Evolutionary conservation across 768 basidiomycete genomes (phyloP), one percentile per base, ranked within the genome.

Genomic region (Mycena capillaripes): DNA sequence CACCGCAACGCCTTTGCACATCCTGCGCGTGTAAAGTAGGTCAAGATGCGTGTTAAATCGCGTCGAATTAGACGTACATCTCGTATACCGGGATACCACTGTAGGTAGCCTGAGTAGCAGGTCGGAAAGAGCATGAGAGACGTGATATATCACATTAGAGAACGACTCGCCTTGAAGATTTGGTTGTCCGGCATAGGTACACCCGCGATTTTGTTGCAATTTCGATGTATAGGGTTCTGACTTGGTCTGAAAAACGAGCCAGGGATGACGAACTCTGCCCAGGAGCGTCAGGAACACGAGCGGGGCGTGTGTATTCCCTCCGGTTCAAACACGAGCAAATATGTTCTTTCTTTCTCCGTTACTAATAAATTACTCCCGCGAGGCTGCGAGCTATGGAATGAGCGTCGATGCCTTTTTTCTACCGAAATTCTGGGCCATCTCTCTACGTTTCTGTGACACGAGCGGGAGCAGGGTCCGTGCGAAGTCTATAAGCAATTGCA

Each of bases 1-100:
- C 72, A 99, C 96, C 64, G 98, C 97, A 79, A 99, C 95, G 63
- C 94, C 93, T 80, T 96, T 95, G 85, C 92, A 94, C 92, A 96
- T 95, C 94, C 95, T 96, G 76, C 75, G 80, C 86, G 87, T 82
- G 84, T 83, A 78, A 75, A 78, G 73, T 72, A 57, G 76, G 74
- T 82, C 75, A 85, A 81, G 72, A 78, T 68, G 77, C 81, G 82
- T 81, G 78, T 79, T 75, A 64, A 76, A 65, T 78, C 83, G 84
- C 78, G 85, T 81, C 79, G 72, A 79, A 75, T 59, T 59, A 32
- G 42, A 86, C 93, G 78, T 80, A 95, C 95, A 96, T 95, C 84
- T 96, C 95, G 76, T 95, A 96, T 52, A 96, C 95, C 74, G 95
- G 95, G 75, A 96, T 95, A 52, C 95, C 95, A 82, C 95, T 96